Conservation (phyloP, 1,284 basidiomycete species). For the Austropuccinia psidii region DNA sequence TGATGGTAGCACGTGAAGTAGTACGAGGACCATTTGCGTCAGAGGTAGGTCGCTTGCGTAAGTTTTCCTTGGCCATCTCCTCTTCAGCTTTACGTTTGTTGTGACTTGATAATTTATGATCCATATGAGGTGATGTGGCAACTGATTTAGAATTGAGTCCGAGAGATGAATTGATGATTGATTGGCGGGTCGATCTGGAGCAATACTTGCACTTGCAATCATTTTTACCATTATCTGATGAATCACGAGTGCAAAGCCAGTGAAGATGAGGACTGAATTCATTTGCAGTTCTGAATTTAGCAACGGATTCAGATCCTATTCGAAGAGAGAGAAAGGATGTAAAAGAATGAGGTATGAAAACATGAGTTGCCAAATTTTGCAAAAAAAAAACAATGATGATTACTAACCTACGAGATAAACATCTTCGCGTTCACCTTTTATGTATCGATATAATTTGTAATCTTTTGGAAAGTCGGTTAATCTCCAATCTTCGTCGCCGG, state of each 20-base stretch:
- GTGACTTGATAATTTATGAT: constrained; percentile 17
- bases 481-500: constrained; percentile 26
- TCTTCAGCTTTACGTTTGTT: constrained; percentile 34
- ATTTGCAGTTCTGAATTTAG: constrained; percentile 64
- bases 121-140: constrained; percentile 20
- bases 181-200: constrained; percentile 57
- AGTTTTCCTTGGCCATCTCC: constrained; percentile 27
- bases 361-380: not conserved
- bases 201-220: constrained; percentile 73
- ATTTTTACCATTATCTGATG: constrained; percentile 49
- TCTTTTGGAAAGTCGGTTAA: constrained; percentile 20
- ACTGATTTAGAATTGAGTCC: constrained; percentile 49
- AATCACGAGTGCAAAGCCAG: constrained; percentile 60
- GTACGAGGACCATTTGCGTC: constrained; percentile 43
- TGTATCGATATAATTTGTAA: constrained; percentile 25
- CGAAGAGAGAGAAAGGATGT: not conserved
- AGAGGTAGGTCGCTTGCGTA: not conserved
- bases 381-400: not conserved
- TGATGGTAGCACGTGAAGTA: constrained; percentile 31
- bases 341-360: not conserved
- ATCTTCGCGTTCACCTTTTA: constrained; percentile 30
- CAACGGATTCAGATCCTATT: constrained; percentile 51
- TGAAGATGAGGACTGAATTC: constrained; percentile 71
- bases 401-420: constrained; percentile 18
- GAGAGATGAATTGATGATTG: constrained; percentile 59